A percentile compares a stretch with the other conserved stretches of the same genome.
These are phyloP conservation scores for Pyrenophora tritici-repentis DNA, from an alignment of 2,329 filamentous ascomycete genomes.

Conservation along the genomic window DNA sequence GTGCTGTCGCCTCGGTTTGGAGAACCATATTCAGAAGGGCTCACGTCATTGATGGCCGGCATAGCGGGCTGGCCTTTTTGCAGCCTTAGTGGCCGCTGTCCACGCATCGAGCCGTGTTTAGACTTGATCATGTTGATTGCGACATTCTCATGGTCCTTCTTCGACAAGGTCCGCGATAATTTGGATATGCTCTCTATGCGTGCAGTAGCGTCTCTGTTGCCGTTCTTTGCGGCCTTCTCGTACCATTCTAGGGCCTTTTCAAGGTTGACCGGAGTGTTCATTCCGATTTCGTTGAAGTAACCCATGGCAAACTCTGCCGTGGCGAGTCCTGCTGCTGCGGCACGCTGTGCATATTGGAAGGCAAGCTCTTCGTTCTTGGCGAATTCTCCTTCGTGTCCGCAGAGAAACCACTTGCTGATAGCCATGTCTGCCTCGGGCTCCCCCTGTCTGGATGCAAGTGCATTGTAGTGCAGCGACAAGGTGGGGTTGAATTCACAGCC, in stretches of 20 bases:
- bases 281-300: constrained; percentile 97
- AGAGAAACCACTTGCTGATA: constrained; percentile 98
- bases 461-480: constrained; percentile 93
- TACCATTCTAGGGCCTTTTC: constrained; percentile 89
- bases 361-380: constrained; percentile 94
- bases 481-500: constrained; percentile 94
- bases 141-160: constrained; percentile 89
- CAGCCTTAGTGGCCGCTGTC: constrained; percentile 53
- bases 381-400: constrained; percentile 89
- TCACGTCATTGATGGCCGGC: constrained; percentile 47
- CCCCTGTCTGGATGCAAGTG: constrained; percentile 86
- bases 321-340: constrained; percentile 77
- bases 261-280: constrained; percentile 83
- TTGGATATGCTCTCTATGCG: constrained; percentile 84
- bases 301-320: constrained; percentile 97
- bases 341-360: constrained; percentile 86
- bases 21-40: constrained; percentile 43
- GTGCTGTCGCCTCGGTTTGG: constrained; percentile 43
- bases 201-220: constrained; percentile 84
- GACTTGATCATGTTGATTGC: constrained; percentile 82
- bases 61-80: constrained; percentile 45
- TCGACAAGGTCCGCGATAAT: constrained; percentile 76
- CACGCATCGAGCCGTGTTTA: constrained; percentile 58
- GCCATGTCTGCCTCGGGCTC: constrained; percentile 93
- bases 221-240: constrained; percentile 82